Conservation (phyloP, 495 filamentous ascomycete species). For the Lentithecium fluviatile region DNA sequence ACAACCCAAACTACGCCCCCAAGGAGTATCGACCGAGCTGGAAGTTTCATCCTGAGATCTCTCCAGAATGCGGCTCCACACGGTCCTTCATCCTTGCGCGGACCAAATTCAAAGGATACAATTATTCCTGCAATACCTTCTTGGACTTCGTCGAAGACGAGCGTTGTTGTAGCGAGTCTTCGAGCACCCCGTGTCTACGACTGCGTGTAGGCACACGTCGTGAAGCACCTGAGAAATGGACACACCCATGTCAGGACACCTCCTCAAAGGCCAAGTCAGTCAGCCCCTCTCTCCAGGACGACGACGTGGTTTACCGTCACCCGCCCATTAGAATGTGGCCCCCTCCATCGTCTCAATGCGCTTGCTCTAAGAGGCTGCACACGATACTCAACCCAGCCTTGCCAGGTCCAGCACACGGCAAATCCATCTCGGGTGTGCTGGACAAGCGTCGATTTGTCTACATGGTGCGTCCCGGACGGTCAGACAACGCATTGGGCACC, state of each 20-base stretch:
- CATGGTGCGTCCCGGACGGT: constrained; percentile 18
- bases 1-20: constrained; percentile 32
- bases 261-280: neutral
- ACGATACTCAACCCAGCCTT: constrained; percentile 28
- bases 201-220: constrained; percentile 32
- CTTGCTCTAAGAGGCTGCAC: constrained; percentile 28
- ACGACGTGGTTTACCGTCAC: constrained; percentile 18
- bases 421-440: constrained; percentile 17
- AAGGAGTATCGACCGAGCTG: constrained; percentile 12
- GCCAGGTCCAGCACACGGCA: neutral
- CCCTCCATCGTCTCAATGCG: constrained; percentile 14
- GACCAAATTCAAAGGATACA: constrained; percentile 38
- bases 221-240: constrained; percentile 14
- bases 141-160: constrained; percentile 40
- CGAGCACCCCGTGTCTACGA: constrained; percentile 18
- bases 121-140: constrained; percentile 33
- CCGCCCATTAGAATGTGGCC: constrained; percentile 32
- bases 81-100: constrained; percentile 35
- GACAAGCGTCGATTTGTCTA: constrained; percentile 32
- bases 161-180: constrained; percentile 16
- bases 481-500: constrained; percentile 13
- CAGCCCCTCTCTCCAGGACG: neutral
- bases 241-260: neutral
- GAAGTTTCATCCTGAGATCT: constrained; percentile 33
- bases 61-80: neutral